Evolutionary conservation across 257 asterid genomes (phyloP).

Genomic region (Agastache rugosa): DNA sequence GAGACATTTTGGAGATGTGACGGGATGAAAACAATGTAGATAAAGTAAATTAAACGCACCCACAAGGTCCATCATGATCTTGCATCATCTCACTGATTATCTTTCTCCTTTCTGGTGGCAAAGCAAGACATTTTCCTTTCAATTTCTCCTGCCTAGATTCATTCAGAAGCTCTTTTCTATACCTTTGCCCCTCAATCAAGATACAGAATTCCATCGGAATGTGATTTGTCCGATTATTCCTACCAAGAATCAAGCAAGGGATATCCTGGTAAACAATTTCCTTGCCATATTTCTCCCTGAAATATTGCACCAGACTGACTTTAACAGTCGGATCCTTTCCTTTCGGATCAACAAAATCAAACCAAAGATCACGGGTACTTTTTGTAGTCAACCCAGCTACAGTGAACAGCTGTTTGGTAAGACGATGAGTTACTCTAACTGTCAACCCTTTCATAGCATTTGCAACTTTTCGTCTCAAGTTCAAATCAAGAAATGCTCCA

Average conservation of each 20-base stretch:
- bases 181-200: slow-evolving; percentile 70
- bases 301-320: slow-evolving; percentile 53
- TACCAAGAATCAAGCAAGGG: slow-evolving; percentile 68
- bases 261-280: slow-evolving; percentile 47
- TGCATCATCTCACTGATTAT: slow-evolving; percentile 56
- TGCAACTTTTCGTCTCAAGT: slow-evolving; percentile 30
- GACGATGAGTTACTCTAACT: slow-evolving; percentile 64
- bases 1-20: background rate
- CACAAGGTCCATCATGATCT: slow-evolving; percentile 74
- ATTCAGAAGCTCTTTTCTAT: slow-evolving; percentile 60
- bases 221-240: slow-evolving; percentile 46
- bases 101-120: slow-evolving; percentile 51
- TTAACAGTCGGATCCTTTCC: slow-evolving; percentile 47
- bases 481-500: slow-evolving; percentile 40
- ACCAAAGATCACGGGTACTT: slow-evolving; percentile 47
- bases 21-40: background rate
- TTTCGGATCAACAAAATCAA: slow-evolving; percentile 55
- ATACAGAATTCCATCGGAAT: slow-evolving; percentile 77
- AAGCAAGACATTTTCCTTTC: slow-evolving; percentile 49
- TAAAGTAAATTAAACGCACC: slow-evolving; percentile 49
- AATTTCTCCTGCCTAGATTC: slow-evolving; percentile 34
- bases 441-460: slow-evolving; percentile 59
- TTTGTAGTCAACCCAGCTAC: slow-evolving; percentile 46
- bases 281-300: slow-evolving; percentile 56
- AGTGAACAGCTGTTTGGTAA: slow-evolving; percentile 54